Evolutionary conservation across 306 rosid genomes (phyloP).

Genomic region (Rosa chinensis): DNA sequence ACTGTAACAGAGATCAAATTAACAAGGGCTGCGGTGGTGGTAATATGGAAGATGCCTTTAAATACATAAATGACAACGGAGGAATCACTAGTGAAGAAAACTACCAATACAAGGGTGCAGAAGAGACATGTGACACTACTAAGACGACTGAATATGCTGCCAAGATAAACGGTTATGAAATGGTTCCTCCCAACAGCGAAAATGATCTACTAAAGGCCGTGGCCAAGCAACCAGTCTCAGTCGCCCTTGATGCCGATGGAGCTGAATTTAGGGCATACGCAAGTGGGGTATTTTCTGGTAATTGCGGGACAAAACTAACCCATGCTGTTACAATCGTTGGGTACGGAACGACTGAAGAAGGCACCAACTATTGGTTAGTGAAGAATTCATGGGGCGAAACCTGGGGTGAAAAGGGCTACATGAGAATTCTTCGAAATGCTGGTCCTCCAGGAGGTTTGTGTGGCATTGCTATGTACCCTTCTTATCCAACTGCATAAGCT

Average conservation of each 20-base stretch:
- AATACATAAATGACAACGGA: constrained; percentile 8
- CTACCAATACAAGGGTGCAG: constrained; percentile 17
- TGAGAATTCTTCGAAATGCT: constrained; percentile 16
- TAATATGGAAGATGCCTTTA: not conserved
- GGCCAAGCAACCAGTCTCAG: constrained; percentile 21
- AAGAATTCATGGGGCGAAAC: constrained; percentile 32
- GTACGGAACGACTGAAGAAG: constrained; percentile 22
- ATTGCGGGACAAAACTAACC: not conserved
- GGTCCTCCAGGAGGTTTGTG: not conserved
- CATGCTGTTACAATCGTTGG: constrained; percentile 30
- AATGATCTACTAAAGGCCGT: constrained; percentile 18
- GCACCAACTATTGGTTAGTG: constrained; percentile 20
- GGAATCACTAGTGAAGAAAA: constrained; percentile 26
- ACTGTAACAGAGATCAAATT: constrained; percentile 11
- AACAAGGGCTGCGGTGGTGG: constrained; percentile 16
- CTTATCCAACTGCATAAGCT: constrained; percentile 8
- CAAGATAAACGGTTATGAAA: not conserved
- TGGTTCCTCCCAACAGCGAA: constrained; percentile 7
- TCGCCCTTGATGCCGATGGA: not conserved
- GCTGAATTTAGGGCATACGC: not conserved
- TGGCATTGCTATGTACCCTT: not conserved
- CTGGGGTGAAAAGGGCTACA: constrained; percentile 38
- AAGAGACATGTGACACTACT: not conserved
- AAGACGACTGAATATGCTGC: not conserved
- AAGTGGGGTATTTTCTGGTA: constrained; percentile 5